Conservation (phyloP, 169 alveolate genomes). For the Plasmodium relictum region DNA sequence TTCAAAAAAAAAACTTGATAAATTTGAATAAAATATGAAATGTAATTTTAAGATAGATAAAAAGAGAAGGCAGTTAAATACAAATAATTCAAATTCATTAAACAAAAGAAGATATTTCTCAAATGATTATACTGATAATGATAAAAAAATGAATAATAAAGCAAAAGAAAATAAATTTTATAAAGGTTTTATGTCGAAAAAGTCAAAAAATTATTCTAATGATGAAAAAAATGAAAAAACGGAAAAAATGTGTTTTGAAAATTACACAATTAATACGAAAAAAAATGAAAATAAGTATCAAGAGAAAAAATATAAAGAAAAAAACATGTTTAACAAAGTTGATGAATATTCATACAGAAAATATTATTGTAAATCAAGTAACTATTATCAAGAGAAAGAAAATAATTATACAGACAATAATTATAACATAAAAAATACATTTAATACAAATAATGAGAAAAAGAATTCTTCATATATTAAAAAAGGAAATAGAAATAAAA, state of each 20-base stretch:
- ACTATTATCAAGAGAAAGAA: background rate
- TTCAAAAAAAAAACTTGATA: too few species aligned
- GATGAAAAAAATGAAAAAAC: background rate
- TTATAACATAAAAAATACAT: background rate
- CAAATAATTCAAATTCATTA: background rate
- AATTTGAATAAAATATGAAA: background rate
- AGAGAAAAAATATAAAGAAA: background rate
- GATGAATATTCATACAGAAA: background rate
- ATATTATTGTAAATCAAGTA: background rate
- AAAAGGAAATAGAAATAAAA: background rate
- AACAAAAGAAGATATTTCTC: background rate
- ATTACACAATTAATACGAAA: background rate
- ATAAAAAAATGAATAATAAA: background rate
- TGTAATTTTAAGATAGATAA: background rate
- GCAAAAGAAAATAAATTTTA: background rate
- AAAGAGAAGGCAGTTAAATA: background rate
- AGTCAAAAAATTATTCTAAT: background rate
- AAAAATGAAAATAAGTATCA: background rate
- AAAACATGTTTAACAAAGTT: background rate
- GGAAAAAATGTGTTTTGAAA: background rate
- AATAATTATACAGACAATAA: background rate
- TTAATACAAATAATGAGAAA: background rate
- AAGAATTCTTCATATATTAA: background rate
- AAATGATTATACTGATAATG: constrained; percentile 10
- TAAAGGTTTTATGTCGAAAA: background rate